Percentiles rank a stretch among this genome's conserved stretches.
Evolutionary conservation across 2,329 filamentous ascomycete species (phyloP).

Genomic region (Colletotrichum caudatum): DNA sequence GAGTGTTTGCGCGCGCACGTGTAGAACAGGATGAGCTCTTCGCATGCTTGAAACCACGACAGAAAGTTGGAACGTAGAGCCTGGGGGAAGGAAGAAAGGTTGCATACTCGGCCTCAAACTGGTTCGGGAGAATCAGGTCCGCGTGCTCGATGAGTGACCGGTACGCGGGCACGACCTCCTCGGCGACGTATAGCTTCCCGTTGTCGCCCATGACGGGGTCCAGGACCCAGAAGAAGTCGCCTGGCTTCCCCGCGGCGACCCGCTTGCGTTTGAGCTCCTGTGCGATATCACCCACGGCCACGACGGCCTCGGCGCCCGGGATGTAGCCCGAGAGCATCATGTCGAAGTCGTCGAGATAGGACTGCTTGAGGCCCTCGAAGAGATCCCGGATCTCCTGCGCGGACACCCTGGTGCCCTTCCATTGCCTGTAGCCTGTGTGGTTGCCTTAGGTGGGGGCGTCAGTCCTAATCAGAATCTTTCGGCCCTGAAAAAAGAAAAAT

Average conservation of each 20-base stretch:
- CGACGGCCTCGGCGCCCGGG: constrained; percentile 85
- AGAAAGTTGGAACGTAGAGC: constrained; percentile 1
- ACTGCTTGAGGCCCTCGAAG: constrained; percentile 86
- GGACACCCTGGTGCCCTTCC: constrained; percentile 85
- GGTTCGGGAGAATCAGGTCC: constrained; percentile 94
- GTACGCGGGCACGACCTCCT: constrained; percentile 93
- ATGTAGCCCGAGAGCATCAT: constrained; percentile 96
- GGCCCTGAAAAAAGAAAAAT: neutral
- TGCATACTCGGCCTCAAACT: constrained; percentile 95
- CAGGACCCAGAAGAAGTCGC: constrained; percentile 94
- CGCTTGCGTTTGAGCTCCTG: constrained; percentile 80
- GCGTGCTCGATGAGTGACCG: constrained; percentile 82
- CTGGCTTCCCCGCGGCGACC: constrained; percentile 64
- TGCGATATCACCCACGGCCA: constrained; percentile 86
- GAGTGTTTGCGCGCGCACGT: neutral
- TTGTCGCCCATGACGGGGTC: constrained; percentile 99
- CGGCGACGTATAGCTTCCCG: constrained; percentile 88
- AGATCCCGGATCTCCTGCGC: constrained; percentile 86
- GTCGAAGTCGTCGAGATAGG: constrained; percentile 88
- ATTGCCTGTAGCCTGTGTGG: constrained; percentile 91
- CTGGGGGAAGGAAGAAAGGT: constrained; percentile 2
- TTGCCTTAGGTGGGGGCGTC: constrained; percentile 74
- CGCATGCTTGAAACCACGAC: too few species aligned
- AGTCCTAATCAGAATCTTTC: neutral
- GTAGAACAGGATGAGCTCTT: neutral